phyloP scores from a whole-genome alignment of 148 eudicot species.

The Suaeda aralocaspica region DNA sequence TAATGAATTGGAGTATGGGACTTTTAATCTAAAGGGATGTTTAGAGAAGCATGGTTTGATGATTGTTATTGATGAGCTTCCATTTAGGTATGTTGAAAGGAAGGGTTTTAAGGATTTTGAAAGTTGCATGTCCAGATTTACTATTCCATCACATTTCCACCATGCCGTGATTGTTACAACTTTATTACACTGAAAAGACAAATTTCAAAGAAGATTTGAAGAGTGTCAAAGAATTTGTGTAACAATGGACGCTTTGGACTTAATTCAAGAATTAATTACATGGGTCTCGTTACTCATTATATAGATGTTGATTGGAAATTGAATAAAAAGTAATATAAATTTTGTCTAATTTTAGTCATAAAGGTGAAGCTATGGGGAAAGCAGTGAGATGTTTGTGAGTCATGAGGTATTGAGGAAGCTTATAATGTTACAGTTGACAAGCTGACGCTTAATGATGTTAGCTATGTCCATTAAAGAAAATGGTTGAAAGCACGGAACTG shows the following conservation, averaged over 20 bases:
- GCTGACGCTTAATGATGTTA: conserved; percentile 5
- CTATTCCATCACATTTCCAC: neutral
- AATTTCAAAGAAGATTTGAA: neutral
- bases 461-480: neutral
- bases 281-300: neutral
- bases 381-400: conserved; percentile 7
- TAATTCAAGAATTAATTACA: conserved; percentile 8
- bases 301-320: too few relatives aligned
- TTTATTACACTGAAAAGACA: neutral
- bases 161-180: neutral
- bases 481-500: too few relatives aligned
- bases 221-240: neutral
- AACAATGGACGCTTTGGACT: too few relatives aligned
- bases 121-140: neutral
- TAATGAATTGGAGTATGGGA: neutral
- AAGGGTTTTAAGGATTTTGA: conserved; percentile 5
- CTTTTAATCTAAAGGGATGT: conserved; percentile 5
- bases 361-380: too few relatives aligned
- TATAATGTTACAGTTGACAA: too few relatives aligned
- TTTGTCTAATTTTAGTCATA: too few relatives aligned
- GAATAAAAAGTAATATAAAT: too few relatives aligned
- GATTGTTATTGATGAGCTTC: neutral
- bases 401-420: conserved; percentile 9
- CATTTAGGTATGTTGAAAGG: conserved; percentile 3
- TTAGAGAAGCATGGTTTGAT: neutral